Percentiles rank a stretch among this genome's conserved stretches.
These are phyloP conservation scores for Lantana camara DNA, from an alignment of 257 asterid genomes.

Conservation along the genomic window DNA sequence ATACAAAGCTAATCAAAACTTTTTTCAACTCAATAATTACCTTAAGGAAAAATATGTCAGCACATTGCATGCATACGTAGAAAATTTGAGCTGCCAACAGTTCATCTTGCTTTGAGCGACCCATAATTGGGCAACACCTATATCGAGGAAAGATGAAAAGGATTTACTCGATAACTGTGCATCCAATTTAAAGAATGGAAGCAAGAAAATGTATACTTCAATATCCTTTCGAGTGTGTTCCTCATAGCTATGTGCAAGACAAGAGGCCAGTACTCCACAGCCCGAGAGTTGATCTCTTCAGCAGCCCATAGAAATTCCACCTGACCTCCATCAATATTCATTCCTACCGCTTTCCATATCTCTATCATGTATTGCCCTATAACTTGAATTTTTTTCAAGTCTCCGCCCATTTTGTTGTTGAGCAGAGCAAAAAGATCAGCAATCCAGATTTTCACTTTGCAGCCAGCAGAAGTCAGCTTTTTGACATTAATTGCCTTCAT, in stretches of 20 bases:
- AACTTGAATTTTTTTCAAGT: slow-evolving; percentile 72
- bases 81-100: slow-evolving; percentile 81
- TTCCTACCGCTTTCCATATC: slow-evolving; percentile 91
- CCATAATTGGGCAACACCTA: slow-evolving; percentile 91
- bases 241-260: slow-evolving; percentile 84
- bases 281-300: slow-evolving; percentile 72
- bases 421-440: slow-evolving; percentile 96
- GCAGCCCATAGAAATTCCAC: slow-evolving; percentile 96
- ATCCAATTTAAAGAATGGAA: not conserved
- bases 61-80: slow-evolving; percentile 96
- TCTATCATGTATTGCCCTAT: slow-evolving; percentile 86
- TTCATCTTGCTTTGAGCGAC: slow-evolving; percentile 82
- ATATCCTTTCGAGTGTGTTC: slow-evolving; percentile 74
- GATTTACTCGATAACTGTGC: not conserved
- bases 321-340: slow-evolving; percentile 73
- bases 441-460: slow-evolving; percentile 91
- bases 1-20: not conserved
- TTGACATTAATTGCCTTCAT: slow-evolving; percentile 89
- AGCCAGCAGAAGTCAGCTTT: slow-evolving; percentile 80
- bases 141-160: not conserved
- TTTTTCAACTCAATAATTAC: slow-evolving; percentile 30
- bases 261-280: slow-evolving; percentile 89
- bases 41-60: slow-evolving; percentile 85
- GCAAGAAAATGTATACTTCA: slow-evolving; percentile 43
- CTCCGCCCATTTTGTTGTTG: slow-evolving; percentile 92